These are phyloP conservation scores for Blastomyces silverae DNA, from an alignment of 2,329 filamentous ascomycete genomes.

Conservation along the genomic window DNA sequence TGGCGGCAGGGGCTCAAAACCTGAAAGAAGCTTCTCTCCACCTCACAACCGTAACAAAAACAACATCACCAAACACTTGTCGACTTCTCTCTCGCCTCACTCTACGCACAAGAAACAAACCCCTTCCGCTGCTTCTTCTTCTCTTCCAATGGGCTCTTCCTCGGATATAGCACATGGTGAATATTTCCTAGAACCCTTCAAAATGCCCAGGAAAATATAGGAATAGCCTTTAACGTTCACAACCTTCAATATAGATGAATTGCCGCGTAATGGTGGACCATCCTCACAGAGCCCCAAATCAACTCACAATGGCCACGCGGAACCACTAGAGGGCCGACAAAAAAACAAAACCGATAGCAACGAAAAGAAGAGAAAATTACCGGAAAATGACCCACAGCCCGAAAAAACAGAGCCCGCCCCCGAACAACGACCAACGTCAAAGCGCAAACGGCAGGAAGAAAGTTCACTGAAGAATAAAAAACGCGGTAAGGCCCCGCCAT, in stretches of 20 bases:
- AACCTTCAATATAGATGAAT: background rate
- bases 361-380: slow-evolving; percentile 29
- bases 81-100: background rate
- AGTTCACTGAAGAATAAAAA: slow-evolving; percentile 35
- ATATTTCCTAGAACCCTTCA: background rate
- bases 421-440: slow-evolving; percentile 29
- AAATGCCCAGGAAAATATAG: background rate
- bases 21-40: slow-evolving; percentile 9
- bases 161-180: slow-evolving; percentile 1
- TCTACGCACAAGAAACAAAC: background rate
- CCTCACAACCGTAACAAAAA: slow-evolving; percentile 1
- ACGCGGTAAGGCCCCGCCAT: slow-evolving; percentile 34
- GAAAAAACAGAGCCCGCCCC: slow-evolving; percentile 24
- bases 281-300: background rate
- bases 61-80: background rate
- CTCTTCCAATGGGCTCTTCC: slow-evolving; percentile 3
- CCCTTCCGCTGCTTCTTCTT: background rate
- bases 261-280: background rate
- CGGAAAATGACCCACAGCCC: slow-evolving; percentile 24
- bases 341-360: slow-evolving; percentile 11
- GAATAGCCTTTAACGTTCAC: background rate
- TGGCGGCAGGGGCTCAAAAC: slow-evolving; percentile 11
- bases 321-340: background rate
- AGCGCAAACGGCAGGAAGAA: slow-evolving; percentile 38
- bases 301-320: background rate